Conservation (phyloP, 2,329 filamentous ascomycete genomes). For the Fusarium sp. region DNA sequence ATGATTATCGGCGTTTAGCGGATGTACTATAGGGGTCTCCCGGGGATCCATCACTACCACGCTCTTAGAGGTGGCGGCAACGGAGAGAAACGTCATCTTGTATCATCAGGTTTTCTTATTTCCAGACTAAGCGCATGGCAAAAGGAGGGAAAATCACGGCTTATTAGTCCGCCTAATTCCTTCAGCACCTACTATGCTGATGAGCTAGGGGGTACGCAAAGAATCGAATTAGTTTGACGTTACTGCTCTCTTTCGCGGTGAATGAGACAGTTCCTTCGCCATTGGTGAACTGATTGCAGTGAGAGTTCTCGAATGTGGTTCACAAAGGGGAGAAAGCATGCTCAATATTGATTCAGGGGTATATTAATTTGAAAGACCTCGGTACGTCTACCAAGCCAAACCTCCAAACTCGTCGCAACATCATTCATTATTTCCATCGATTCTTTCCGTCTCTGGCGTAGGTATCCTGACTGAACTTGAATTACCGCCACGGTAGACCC, state of each 20-base stretch:
- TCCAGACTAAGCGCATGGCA: slow-evolving; percentile 29
- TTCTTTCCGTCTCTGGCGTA: not conserved
- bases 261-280: not conserved
- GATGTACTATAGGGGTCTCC: slow-evolving; percentile 50
- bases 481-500: not conserved
- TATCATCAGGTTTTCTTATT: slow-evolving; percentile 44
- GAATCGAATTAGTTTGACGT: slow-evolving; percentile 33
- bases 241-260: not conserved
- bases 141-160: slow-evolving; percentile 33
- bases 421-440: slow-evolving; percentile 28
- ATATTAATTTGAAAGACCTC: slow-evolving; percentile 17
- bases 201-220: slow-evolving; percentile 19
- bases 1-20: slow-evolving; percentile 50
- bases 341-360: slow-evolving; percentile 23
- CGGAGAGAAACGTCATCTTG: slow-evolving; percentile 37
- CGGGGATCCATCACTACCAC: slow-evolving; percentile 32
- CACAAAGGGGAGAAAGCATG: not conserved
- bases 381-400: not conserved
- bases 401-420: slow-evolving; percentile 7
- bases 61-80: slow-evolving; percentile 25
- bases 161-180: slow-evolving; percentile 17
- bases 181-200: slow-evolving; percentile 16
- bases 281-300: not conserved
- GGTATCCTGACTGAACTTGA: not conserved
- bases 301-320: not conserved